phyloP scores from a whole-genome alignment of 352 stramenopile species.

The Globisporangium radiosum region DNA sequence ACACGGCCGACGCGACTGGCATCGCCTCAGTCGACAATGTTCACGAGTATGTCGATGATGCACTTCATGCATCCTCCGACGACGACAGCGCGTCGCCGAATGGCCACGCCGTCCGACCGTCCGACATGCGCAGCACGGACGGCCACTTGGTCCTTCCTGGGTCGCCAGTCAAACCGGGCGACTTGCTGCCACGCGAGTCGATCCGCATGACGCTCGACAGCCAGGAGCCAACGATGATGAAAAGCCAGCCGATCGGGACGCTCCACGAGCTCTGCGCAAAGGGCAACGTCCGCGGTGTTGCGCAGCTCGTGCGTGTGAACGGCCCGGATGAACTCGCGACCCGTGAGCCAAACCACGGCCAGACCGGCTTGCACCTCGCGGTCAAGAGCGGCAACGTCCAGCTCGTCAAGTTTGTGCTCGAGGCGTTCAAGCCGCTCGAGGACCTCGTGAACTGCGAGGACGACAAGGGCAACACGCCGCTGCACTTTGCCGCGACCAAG shows the following conservation, averaged over 20 bases:
- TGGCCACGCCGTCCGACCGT: slow-evolving; percentile 30
- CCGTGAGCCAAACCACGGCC: slow-evolving; percentile 79
- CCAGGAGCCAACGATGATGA: slow-evolving; percentile 51
- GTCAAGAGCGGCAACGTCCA: slow-evolving; percentile 81
- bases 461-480: slow-evolving; percentile 82
- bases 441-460: slow-evolving; percentile 82
- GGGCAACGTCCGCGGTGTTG: slow-evolving; percentile 68
- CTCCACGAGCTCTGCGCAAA: slow-evolving; percentile 77
- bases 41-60: slow-evolving; percentile 20
- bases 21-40: slow-evolving; percentile 60
- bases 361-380: slow-evolving; percentile 73
- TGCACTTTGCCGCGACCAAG: slow-evolving; percentile 86
- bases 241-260: slow-evolving; percentile 73
- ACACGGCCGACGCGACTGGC: slow-evolving; percentile 36
- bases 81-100: slow-evolving; percentile 24
- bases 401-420: slow-evolving; percentile 76
- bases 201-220: slow-evolving; percentile 70
- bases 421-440: slow-evolving; percentile 73
- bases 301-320: slow-evolving; percentile 72
- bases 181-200: slow-evolving; percentile 44
- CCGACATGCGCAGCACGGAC: slow-evolving; percentile 19
- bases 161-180: slow-evolving; percentile 11
- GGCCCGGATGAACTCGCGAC: slow-evolving; percentile 56
- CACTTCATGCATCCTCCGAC: not conserved
- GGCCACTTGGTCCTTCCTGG: slow-evolving; percentile 9